Conservation (phyloP, 2,329 filamentous ascomycete genomes). For the Elsinoe batatas region DNA sequence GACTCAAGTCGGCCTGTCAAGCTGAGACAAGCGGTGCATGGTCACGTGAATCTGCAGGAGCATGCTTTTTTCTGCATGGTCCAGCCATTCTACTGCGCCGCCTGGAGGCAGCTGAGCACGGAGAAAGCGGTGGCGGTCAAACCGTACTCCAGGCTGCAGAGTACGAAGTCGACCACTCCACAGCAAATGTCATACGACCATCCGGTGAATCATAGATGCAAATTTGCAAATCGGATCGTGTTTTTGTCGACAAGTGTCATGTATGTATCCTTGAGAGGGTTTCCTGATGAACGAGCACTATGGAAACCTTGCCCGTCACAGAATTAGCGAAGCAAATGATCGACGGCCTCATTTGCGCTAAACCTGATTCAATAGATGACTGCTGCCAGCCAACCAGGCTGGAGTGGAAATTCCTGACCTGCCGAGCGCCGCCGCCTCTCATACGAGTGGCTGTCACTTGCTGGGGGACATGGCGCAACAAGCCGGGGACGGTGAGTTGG, state of each 20-base stretch:
- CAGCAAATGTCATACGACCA: background rate
- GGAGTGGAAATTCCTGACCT: background rate
- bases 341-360: slow-evolving; percentile 5
- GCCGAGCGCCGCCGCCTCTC: background rate
- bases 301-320: slow-evolving; percentile 10
- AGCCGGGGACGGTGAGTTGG: background rate
- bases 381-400: background rate
- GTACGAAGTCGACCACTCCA: background rate
- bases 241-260: slow-evolving; percentile 8
- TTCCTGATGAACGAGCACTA: slow-evolving; percentile 7
- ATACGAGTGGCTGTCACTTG: background rate
- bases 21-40: slow-evolving; percentile 4
- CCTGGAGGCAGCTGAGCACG: background rate
- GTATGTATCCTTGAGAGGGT: background rate
- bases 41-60: background rate
- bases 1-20: slow-evolving; percentile 7
- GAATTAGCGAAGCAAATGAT: slow-evolving; percentile 9
- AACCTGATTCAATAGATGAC: background rate
- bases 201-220: background rate
- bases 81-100: slow-evolving; percentile 7
- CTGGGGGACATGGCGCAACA: background rate
- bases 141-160: slow-evolving; percentile 1
- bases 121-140: background rate
- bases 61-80: background rate
- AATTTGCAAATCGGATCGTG: background rate